Percentiles rank a stretch among this genome's conserved stretches.
phyloP scores from a whole-genome alignment of 345 rosid species.

The Salix purpurea region DNA sequence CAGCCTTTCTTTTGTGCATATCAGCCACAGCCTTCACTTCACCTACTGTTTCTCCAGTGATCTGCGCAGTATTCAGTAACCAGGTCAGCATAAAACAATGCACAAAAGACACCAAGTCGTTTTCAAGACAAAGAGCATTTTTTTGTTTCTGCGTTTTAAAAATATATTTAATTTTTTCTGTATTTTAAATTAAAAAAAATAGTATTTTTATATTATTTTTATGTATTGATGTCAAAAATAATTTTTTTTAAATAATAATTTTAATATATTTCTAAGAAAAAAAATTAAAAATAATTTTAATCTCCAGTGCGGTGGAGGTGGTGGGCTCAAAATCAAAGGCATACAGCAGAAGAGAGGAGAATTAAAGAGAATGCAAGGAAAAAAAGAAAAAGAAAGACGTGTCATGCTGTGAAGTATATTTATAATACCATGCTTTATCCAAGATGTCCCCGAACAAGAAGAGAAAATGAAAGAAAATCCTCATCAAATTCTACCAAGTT shows the following conservation, averaged over 20 bases:
- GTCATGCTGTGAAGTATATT: background rate
- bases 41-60: constrained; percentile 35
- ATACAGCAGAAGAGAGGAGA: background rate
- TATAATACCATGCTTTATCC: background rate
- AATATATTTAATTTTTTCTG: too few relatives aligned
- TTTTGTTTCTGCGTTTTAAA: too few relatives aligned
- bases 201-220: too few relatives aligned
- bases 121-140: background rate
- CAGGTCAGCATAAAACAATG: constrained; percentile 7
- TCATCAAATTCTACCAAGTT: background rate
- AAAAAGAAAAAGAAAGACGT: background rate
- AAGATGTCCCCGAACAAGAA: background rate
- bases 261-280: too few relatives aligned
- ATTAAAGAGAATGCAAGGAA: background rate
- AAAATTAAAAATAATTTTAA: too few relatives aligned
- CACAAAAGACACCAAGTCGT: constrained; percentile 13
- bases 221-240: too few relatives aligned
- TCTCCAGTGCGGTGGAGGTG: background rate
- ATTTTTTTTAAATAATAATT: too few relatives aligned
- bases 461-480: constrained; percentile 13
- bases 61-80: constrained; percentile 6
- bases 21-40: constrained; percentile 33
- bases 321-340: constrained; percentile 28
- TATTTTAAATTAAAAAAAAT: too few relatives aligned
- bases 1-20: constrained; percentile 36